A percentile compares a stretch with the other conserved stretches of the same genome.
These are phyloP conservation scores for Yamadazyma phyllophila DNA, from an alignment of 805 yeast genomes.

Conservation along the genomic window DNA sequence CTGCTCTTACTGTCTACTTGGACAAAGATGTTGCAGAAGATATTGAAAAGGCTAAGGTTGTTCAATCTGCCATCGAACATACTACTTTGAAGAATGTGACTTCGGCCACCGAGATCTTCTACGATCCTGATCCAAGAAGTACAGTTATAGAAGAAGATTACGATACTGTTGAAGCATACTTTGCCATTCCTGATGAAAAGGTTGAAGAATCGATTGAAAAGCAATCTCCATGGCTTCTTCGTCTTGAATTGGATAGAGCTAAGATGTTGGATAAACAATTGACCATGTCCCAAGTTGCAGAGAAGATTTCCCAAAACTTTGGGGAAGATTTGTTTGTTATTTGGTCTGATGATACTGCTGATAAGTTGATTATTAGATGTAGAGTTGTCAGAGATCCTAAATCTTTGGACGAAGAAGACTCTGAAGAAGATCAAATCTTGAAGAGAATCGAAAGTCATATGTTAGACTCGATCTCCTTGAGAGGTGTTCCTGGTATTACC, in stretches of 20 bases:
- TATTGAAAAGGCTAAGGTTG: slow-evolving; percentile 89
- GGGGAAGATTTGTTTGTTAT: slow-evolving; percentile 95
- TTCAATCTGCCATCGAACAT: slow-evolving; percentile 96
- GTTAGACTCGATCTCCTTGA: slow-evolving; percentile 89
- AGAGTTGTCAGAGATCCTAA: slow-evolving; percentile 97
- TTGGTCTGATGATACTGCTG: slow-evolving; percentile 99
- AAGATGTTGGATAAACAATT: slow-evolving; percentile 97
- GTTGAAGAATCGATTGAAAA: slow-evolving; percentile 90
- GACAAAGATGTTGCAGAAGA: slow-evolving; percentile 77
- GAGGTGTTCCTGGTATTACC: slow-evolving; percentile 93
- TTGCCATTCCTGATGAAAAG: slow-evolving; percentile 96
- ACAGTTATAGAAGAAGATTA: slow-evolving; percentile 97
- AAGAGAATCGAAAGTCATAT: slow-evolving; percentile 93
- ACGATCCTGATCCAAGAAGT: slow-evolving; percentile 96
- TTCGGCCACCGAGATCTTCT: slow-evolving; percentile 94
- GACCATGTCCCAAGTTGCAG: slow-evolving; percentile 98
- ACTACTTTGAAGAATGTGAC: slow-evolving; percentile 93
- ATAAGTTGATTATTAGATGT: slow-evolving; percentile 93
- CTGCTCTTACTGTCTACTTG: slow-evolving; percentile 94
- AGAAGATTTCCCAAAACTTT: slow-evolving; percentile 86
- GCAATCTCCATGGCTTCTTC: slow-evolving; percentile 97
- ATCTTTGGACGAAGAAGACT: slow-evolving; percentile 88
- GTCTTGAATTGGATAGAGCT: slow-evolving; percentile 96
- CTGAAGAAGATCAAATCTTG: slow-evolving; percentile 95
- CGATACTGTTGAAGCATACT: slow-evolving; percentile 96